A percentile compares a stretch with the other conserved stretches of the same genome.
These are phyloP conservation scores for Aspergillus candidus DNA, from an alignment of 2,329 filamentous ascomycete genomes.

Conservation along the genomic window DNA sequence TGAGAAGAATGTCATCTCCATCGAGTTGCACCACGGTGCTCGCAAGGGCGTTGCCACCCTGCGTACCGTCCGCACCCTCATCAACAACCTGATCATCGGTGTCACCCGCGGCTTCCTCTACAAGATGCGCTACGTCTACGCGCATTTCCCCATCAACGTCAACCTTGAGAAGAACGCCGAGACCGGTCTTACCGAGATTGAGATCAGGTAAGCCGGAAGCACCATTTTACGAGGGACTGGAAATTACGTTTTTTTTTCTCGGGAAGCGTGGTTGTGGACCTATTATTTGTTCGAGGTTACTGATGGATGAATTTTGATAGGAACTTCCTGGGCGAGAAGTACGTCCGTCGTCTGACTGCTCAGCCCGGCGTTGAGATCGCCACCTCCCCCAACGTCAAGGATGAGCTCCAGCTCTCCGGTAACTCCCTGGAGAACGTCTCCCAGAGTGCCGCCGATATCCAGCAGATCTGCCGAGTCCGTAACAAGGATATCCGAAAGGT, in stretches of 20 bases:
- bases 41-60: slow-evolving; percentile 98
- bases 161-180: slow-evolving; percentile 96
- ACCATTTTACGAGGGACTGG: background rate
- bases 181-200: slow-evolving; percentile 80
- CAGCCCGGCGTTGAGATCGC: slow-evolving; percentile 84
- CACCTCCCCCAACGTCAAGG: slow-evolving; percentile 89
- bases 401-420: slow-evolving; percentile 86
- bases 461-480: slow-evolving; percentile 98
- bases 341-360: slow-evolving; percentile 87
- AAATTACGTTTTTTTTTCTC: background rate
- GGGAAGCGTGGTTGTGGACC: background rate
- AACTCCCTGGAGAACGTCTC: slow-evolving; percentile 98
- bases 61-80: slow-evolving; percentile 94
- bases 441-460: slow-evolving; percentile 97
- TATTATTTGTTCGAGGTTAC: slow-evolving; percentile 1
- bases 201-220: slow-evolving; percentile 75
- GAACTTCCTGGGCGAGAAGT: slow-evolving; percentile 99
- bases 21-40: slow-evolving; percentile 96
- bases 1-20: slow-evolving; percentile 80
- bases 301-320: slow-evolving; percentile 44
- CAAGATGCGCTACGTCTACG: slow-evolving; percentile 99
- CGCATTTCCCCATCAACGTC: slow-evolving; percentile 99
- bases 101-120: slow-evolving; percentile 99
- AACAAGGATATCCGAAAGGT: slow-evolving; percentile 99
- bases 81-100: slow-evolving; percentile 98